Percentiles rank a stretch among this genome's conserved stretches.
Conservation (phyloP, 2,329 filamentous ascomycete genomes). For the Neobulgaria alba region DNA sequence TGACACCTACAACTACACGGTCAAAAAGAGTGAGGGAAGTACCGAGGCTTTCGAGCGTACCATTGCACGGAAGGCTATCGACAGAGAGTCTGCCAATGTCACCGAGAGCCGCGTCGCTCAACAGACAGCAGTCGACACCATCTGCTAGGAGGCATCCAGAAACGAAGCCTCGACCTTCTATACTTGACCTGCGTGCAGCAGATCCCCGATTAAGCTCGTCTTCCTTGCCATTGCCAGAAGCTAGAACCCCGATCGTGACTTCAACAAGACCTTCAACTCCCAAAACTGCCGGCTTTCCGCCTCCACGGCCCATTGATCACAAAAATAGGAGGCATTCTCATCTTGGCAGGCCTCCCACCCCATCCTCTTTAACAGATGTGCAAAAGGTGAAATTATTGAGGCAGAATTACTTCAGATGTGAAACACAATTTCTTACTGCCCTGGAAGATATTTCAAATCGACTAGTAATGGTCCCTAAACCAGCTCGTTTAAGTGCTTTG, state of each 20-base stretch:
- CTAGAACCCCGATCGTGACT: constrained; percentile 41
- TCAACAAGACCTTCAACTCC: constrained; percentile 48
- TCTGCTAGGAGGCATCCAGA: constrained; percentile 19
- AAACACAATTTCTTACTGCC: constrained; percentile 73
- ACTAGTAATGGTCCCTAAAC: constrained; percentile 74
- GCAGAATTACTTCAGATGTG: constrained; percentile 75
- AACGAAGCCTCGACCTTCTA: constrained; percentile 21
- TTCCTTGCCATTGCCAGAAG: constrained; percentile 56
- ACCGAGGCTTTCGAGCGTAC: constrained; percentile 32
- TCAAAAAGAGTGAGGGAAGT: constrained; percentile 35
- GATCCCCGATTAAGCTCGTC: constrained; percentile 60
- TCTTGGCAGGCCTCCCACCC: constrained; percentile 46
- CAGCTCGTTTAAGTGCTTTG: constrained; percentile 70
- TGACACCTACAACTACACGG: constrained; percentile 41
- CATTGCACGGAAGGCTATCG: constrained; percentile 29
- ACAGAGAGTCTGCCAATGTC: constrained; percentile 19
- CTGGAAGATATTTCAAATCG: constrained; percentile 79
- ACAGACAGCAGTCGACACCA: constrained; percentile 18
- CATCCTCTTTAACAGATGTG: constrained; percentile 51
- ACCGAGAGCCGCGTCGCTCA: constrained; percentile 18
- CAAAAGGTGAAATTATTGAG: constrained; percentile 67
- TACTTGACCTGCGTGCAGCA: constrained; percentile 27
- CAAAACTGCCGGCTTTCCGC: constrained; percentile 42
- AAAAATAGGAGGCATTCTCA: constrained; percentile 49
- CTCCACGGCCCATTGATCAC: constrained; percentile 39